A percentile compares a stretch with the other conserved stretches of the same genome.
Conservation (phyloP, 306 rosid genomes). For the Pterocarpus macrocarpus region DNA sequence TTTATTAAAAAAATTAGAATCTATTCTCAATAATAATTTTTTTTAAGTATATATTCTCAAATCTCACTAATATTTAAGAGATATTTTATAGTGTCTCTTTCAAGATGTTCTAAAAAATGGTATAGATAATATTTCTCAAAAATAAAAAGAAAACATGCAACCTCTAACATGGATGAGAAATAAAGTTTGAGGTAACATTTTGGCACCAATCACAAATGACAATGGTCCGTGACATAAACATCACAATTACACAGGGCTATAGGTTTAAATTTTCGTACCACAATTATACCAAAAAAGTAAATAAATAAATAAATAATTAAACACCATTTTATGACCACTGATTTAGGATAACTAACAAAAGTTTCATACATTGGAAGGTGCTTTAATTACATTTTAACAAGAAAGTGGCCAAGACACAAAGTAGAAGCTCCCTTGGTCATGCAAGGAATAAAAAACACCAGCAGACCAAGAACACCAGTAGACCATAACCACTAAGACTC, state of each 20-base stretch:
- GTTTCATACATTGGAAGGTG: constrained; percentile 18
- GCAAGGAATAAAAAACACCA: constrained; percentile 67
- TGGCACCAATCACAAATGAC: not conserved
- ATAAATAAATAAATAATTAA: no score
- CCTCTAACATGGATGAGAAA: no score
- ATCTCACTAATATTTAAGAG: no score
- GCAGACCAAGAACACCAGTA: constrained; percentile 50
- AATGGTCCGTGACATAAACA: no score
- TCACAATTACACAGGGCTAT: not conserved
- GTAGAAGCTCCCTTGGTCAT: constrained; percentile 49
- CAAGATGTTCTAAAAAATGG: no score
- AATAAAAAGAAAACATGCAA: no score
- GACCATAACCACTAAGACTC: constrained; percentile 35
- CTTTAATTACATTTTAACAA: constrained; percentile 5
- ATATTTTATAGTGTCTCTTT: no score
- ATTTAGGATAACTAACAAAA: not conserved
- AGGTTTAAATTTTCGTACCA: not conserved
- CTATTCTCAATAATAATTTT: no score
- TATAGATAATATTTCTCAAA: no score
- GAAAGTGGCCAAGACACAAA: constrained; percentile 32
- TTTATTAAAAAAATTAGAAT: no score
- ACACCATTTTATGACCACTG: not conserved
- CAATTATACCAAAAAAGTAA: not conserved
- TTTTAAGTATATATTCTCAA: no score
- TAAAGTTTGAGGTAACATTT: no score